Evolutionary conservation across 345 rosid genomes (phyloP).

Genomic region (Eucalyptus pauciflora): DNA sequence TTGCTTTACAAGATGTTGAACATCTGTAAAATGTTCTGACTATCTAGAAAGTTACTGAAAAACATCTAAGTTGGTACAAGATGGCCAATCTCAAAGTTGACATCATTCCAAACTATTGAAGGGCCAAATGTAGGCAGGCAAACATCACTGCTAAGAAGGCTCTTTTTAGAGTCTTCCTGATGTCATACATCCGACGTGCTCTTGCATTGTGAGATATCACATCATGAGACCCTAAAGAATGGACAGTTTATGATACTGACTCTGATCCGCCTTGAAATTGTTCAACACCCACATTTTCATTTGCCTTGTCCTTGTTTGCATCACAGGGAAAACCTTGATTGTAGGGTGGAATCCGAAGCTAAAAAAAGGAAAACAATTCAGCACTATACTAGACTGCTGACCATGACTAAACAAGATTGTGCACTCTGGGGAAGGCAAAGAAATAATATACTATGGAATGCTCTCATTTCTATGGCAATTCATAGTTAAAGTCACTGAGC

Average conservation of each 20-base stretch:
- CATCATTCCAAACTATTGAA: conserved; percentile 16
- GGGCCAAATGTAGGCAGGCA: conserved; percentile 20
- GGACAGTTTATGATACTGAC: conserved; percentile 42
- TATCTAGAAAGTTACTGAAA: not conserved
- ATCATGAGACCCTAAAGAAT: conserved; percentile 4
- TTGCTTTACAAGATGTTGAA: not conserved
- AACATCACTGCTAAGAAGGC: conserved; percentile 9
- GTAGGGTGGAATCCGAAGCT: conserved; percentile 39
- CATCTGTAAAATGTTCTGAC: not conserved
- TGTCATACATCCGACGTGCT: not conserved
- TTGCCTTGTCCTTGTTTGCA: conserved; percentile 15
- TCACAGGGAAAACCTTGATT: not conserved
- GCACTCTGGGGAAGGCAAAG: not conserved
- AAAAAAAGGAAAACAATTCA: not conserved
- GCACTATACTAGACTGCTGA: not conserved
- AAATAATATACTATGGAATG: not conserved
- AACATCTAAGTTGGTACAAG: conserved; percentile 52
- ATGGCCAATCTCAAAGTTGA: conserved; percentile 14
- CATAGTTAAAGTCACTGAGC: not conserved
- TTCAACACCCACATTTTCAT: conserved; percentile 3
- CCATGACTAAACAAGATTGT: not conserved
- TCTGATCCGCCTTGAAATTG: conserved; percentile 24
- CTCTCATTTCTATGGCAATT: not conserved
- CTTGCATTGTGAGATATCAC: not conserved
- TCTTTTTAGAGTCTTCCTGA: conserved; percentile 7